These are phyloP conservation scores for Melanopsichium pennsylvanicum DNA, from an alignment of 1,284 basidiomycete genomes.

Conservation along the genomic window DNA sequence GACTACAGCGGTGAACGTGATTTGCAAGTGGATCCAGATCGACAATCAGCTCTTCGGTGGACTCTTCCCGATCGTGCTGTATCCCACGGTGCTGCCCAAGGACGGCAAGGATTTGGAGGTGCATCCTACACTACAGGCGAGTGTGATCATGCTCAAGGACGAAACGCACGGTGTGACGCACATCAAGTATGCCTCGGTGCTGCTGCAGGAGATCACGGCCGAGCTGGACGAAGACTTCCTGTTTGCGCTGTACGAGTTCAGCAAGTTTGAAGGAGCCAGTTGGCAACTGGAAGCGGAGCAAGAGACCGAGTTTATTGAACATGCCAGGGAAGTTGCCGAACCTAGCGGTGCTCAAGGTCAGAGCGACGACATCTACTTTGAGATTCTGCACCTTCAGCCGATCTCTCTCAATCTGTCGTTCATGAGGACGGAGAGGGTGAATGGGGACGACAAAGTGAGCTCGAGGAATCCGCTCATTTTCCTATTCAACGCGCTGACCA, in stretches of 20 bases:
- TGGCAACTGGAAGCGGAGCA: slow-evolving; percentile 45
- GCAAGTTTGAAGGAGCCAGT: slow-evolving; percentile 78
- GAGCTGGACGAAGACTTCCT: slow-evolving; percentile 97
- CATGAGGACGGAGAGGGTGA: slow-evolving; percentile 93
- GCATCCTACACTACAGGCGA: slow-evolving; percentile 88
- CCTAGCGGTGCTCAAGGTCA: slow-evolving; percentile 71
- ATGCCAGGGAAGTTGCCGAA: slow-evolving; percentile 80
- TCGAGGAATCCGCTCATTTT: slow-evolving; percentile 85
- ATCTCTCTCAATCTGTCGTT: slow-evolving; percentile 92
- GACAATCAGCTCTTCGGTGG: slow-evolving; percentile 94
- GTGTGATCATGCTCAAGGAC: slow-evolving; percentile 89
- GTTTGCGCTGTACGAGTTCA: slow-evolving; percentile 89
- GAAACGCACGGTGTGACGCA: slow-evolving; percentile 87
- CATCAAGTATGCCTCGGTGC: slow-evolving; percentile 93
- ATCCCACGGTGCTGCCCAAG: slow-evolving; percentile 89
- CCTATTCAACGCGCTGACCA: slow-evolving; percentile 90
- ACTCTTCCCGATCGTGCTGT: slow-evolving; percentile 91
- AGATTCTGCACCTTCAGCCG: slow-evolving; percentile 95
- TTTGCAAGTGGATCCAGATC: slow-evolving; percentile 90
- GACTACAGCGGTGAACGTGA: slow-evolving; percentile 81
- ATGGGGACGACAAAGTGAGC: slow-evolving; percentile 76
- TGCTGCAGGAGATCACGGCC: slow-evolving; percentile 92
- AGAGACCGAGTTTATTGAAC: slow-evolving; percentile 73
- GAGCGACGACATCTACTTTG: slow-evolving; percentile 83
- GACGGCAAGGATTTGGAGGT: slow-evolving; percentile 79